Conservation (phyloP, 768 basidiomycete species). For the Mycena pura region DNA sequence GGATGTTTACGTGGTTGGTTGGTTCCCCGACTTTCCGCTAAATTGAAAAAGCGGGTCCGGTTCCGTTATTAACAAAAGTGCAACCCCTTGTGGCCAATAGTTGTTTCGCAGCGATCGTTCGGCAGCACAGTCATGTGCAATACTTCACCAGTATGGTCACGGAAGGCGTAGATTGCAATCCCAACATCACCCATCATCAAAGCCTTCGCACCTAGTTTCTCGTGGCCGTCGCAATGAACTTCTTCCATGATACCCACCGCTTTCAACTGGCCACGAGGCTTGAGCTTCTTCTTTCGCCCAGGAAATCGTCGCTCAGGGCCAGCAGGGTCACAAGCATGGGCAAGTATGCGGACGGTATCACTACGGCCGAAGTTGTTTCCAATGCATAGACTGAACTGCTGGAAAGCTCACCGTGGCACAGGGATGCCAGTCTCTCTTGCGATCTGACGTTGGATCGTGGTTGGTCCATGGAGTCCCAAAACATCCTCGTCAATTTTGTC, state of each 20-base stretch:
- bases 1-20: no score
- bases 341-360: not conserved
- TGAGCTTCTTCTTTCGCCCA: not conserved
- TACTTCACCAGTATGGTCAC: not conserved
- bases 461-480: not conserved
- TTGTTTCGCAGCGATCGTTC: not conserved
- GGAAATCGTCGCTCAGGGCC: not conserved
- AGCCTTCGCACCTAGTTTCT: not conserved
- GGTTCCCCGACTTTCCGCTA: no score
- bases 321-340: not conserved
- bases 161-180: not conserved
- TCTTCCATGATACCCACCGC: constrained; percentile 1
- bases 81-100: not conserved
- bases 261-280: not conserved
- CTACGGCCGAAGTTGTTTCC: not conserved
- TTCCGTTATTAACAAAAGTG: no score
- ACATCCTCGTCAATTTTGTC: not conserved
- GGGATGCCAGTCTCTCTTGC: not conserved
- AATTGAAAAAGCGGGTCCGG: no score
- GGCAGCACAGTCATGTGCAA: not conserved
- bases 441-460: not conserved
- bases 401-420: not conserved
- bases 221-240: constrained; percentile 6
- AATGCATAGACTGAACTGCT: not conserved
- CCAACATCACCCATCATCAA: constrained; percentile 1